Evolutionary conservation across 1,139 yeast genomes (phyloP).

Genomic region (Pichia kudriavzevii): DNA sequence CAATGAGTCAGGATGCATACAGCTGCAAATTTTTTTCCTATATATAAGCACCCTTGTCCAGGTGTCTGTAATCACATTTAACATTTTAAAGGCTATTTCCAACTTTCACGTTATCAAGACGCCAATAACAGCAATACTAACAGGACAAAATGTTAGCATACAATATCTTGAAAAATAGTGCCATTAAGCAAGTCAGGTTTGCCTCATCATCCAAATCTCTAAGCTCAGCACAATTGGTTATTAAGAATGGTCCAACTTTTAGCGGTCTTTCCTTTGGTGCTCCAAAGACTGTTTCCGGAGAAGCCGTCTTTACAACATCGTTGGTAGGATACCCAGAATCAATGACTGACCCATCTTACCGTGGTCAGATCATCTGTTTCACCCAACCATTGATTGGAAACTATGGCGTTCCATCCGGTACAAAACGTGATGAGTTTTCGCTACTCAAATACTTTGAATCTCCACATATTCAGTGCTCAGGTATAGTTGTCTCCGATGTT

Average conservation of each 20-base stretch:
- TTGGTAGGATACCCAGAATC: conserved; percentile 97
- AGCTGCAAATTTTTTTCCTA: conserved; percentile 4
- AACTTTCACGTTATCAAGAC: not conserved
- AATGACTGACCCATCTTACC: conserved; percentile 96
- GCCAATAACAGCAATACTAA: not conserved
- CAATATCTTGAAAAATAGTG: conserved; percentile 8
- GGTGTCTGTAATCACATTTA: too few relatives aligned
- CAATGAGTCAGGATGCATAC: conserved; percentile 1
- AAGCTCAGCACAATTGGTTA: conserved; percentile 83
- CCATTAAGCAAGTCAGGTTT: conserved; percentile 3
- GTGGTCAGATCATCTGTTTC: conserved; percentile 91
- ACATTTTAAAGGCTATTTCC: not conserved
- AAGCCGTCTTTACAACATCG: conserved; percentile 95
- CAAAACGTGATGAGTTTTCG: conserved; percentile 72
- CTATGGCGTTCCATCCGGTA: conserved; percentile 91
- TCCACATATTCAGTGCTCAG: conserved; percentile 86
- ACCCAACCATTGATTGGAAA: conserved; percentile 97
- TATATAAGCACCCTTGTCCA: not conserved
- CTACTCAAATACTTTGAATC: conserved; percentile 86
- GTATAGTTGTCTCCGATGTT: conserved; percentile 92
- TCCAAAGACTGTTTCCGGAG: conserved; percentile 84
- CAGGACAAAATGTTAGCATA: conserved; percentile 12
- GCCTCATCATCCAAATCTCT: conserved; percentile 29
- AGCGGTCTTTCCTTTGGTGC: conserved; percentile 95
- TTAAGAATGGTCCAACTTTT: conserved; percentile 90